These are phyloP conservation scores for Hura crepitans DNA, from an alignment of 441 rosid species.

Conservation along the genomic window DNA sequence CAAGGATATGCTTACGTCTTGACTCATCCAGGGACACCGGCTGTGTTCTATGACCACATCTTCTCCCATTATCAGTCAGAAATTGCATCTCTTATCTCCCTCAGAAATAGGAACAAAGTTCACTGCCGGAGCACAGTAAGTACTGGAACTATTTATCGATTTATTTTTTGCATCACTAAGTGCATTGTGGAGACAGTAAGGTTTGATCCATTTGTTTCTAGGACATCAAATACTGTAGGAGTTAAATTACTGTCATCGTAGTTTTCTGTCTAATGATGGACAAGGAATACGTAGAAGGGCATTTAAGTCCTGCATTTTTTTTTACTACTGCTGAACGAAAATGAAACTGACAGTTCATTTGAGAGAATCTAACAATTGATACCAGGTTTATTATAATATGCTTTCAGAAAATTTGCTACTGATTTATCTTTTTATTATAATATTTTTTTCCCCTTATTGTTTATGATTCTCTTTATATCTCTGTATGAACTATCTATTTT, in stretches of 20 bases:
- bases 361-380: not conserved
- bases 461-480: not conserved
- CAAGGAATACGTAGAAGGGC: not conserved
- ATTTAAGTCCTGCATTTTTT: too few relatives aligned
- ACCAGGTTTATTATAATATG: not conserved
- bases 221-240: not conserved
- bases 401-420: not conserved
- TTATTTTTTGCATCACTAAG: not conserved
- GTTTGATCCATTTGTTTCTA: not conserved
- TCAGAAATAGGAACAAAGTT: conserved; percentile 68
- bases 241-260: not conserved
- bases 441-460: not conserved
- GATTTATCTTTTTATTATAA: not conserved
- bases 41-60: conserved; percentile 80
- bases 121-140: conserved; percentile 82
- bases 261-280: not conserved
- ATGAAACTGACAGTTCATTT: not conserved
- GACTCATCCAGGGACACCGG: conserved; percentile 96
- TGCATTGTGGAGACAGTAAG: not conserved
- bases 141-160: not conserved
- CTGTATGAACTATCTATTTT: not conserved
- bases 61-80: conserved; percentile 70
- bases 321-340: not conserved
- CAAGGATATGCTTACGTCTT: conserved; percentile 93
- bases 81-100: conserved; percentile 62